These are phyloP conservation scores for Trichoderma breve DNA, from an alignment of 2,329 filamentous ascomycete species.

Conservation along the genomic window DNA sequence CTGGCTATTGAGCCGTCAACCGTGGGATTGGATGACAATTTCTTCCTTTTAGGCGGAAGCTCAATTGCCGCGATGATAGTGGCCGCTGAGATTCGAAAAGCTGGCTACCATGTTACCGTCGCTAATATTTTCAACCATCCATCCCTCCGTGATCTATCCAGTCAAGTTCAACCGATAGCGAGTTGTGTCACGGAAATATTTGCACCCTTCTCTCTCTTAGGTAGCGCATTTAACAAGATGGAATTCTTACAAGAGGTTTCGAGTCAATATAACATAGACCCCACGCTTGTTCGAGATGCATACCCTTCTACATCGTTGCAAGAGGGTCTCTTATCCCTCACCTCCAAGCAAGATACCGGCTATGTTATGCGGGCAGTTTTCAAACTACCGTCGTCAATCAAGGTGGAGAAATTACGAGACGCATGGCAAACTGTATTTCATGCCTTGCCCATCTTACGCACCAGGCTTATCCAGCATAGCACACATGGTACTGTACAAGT, in stretches of 20 bases:
- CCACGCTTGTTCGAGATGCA: not conserved
- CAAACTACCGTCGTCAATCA: not conserved
- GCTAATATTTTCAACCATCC: not conserved
- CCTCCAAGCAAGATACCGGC: not conserved
- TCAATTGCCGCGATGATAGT: not conserved
- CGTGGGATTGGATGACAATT: not conserved
- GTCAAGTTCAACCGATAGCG: not conserved
- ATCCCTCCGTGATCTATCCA: not conserved
- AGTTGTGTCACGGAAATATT: not conserved
- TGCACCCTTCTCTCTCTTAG: not conserved
- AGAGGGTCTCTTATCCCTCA: not conserved
- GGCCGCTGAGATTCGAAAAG: not conserved
- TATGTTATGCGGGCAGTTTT: not conserved
- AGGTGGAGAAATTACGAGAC: not conserved
- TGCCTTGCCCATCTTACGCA: not conserved
- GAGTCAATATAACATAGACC: not conserved
- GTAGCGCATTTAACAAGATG: not conserved
- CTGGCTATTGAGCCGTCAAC: not conserved
- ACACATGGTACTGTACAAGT: slow-evolving; percentile 25
- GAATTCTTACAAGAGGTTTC: not conserved
- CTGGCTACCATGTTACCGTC: not conserved
- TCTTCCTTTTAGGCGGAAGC: not conserved
- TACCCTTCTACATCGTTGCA: not conserved
- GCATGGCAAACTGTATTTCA: not conserved
- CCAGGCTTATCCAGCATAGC: not conserved